Percentiles rank a stretch among this genome's conserved stretches.
phyloP scores from a whole-genome alignment of 163 green algal genomes.

The Volvox carteri region DNA sequence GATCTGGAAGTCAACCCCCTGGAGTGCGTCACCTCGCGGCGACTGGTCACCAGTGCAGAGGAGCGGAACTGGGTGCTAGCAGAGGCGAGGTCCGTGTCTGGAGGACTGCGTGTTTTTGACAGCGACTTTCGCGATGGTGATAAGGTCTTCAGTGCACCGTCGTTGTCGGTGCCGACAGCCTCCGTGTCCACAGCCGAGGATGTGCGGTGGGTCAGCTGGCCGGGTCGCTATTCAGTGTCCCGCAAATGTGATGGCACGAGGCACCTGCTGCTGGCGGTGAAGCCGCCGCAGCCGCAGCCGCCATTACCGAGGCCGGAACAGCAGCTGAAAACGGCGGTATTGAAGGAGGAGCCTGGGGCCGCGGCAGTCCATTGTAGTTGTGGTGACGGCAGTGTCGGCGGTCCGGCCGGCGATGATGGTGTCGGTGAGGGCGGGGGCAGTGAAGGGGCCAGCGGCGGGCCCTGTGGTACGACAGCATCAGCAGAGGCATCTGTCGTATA shows the following conservation, averaged over 20 bases:
- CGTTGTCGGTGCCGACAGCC: not conserved
- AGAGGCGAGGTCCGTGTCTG: not conserved
- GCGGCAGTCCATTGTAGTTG: no score
- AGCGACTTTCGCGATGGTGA: no score
- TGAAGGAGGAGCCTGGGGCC: no score
- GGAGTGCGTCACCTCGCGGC: slow-evolving; percentile 29
- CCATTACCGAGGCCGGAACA: no score
- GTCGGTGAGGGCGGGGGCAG: not conserved
- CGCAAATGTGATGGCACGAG: slow-evolving; percentile 52
- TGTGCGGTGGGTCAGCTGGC: slow-evolving; percentile 41
- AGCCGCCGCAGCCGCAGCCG: not conserved
- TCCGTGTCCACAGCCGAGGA: not conserved
- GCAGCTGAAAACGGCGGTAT: not conserved
- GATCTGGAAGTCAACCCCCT: slow-evolving; percentile 3
- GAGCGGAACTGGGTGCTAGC: slow-evolving; percentile 36
- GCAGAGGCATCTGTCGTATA: no score
- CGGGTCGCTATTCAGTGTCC: slow-evolving; percentile 59
- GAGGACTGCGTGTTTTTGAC: not conserved
- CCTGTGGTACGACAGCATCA: not conserved
- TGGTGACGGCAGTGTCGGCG: no score
- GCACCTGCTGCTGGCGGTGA: slow-evolving; percentile 30
- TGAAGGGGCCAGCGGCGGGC: not conserved
- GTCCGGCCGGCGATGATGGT: not conserved
- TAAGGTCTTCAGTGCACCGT: no score
- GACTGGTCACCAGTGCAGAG: slow-evolving; percentile 35